A percentile compares a stretch with the other conserved stretches of the same genome.
Conservation (phyloP, 305 asterid species). For the Fraxinus sp. region DNA sequence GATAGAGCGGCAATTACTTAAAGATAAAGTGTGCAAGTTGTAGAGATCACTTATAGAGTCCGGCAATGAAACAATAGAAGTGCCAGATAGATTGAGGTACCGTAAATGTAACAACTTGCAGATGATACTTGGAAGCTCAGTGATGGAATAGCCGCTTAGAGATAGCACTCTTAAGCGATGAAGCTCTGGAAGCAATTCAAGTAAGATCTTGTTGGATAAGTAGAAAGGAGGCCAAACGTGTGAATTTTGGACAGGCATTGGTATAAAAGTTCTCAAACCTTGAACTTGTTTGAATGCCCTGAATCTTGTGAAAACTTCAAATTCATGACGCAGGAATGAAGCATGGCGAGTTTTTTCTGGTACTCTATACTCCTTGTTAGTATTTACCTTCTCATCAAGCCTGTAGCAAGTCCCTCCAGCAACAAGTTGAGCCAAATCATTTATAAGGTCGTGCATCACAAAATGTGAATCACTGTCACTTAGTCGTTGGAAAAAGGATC, state of each 20-base stretch:
- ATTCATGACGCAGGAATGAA: conserved; percentile 59
- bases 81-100: conserved; percentile 58
- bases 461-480: conserved; percentile 37
- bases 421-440: conserved; percentile 71
- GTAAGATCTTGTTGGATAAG: conserved; percentile 53
- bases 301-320: conserved; percentile 51
- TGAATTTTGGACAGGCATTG: conserved; percentile 52
- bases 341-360: conserved; percentile 59
- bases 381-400: conserved; percentile 57
- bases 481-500: conserved; percentile 61
- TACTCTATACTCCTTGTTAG: conserved; percentile 36
- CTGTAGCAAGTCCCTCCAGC: conserved; percentile 64
- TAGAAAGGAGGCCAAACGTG: conserved; percentile 59
- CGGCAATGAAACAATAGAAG: conserved; percentile 45
- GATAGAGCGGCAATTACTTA: conserved; percentile 51
- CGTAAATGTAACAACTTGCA: conserved; percentile 61
- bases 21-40: conserved; percentile 54
- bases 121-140: conserved; percentile 55
- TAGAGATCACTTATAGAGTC: conserved; percentile 43
- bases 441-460: conserved; percentile 73
- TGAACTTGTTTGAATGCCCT: conserved; percentile 36
- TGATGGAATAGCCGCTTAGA: conserved; percentile 60
- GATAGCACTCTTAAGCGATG: conserved; percentile 59
- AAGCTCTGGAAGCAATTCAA: conserved; percentile 48
- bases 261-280: conserved; percentile 62